A percentile compares a stretch with the other conserved stretches of the same genome.
Evolutionary conservation across 2,329 filamentous ascomycete genomes (phyloP).

Genomic region (Knufia fluminis): DNA sequence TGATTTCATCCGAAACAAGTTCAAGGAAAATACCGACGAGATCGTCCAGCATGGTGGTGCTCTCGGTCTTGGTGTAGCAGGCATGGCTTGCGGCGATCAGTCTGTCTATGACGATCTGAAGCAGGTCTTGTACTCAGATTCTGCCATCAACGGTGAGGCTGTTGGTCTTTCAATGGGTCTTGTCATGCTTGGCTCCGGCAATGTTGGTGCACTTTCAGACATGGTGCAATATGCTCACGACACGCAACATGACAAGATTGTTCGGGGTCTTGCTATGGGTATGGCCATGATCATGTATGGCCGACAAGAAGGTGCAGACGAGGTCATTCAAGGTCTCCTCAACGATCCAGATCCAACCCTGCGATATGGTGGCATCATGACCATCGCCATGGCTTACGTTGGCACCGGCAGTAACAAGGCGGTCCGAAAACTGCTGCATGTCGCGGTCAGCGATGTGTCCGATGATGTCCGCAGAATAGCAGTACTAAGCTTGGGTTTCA

Average conservation of each 20-base stretch:
- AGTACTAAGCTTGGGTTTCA: slow-evolving; percentile 96
- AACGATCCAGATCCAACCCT: slow-evolving; percentile 89
- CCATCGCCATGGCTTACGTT: slow-evolving; percentile 94
- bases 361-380: slow-evolving; percentile 95
- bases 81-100: slow-evolving; percentile 90
- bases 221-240: slow-evolving; percentile 98
- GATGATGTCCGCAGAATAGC: slow-evolving; percentile 93
- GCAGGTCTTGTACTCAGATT: slow-evolving; percentile 81
- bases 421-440: slow-evolving; percentile 87
- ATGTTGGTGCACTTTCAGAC: slow-evolving; percentile 82
- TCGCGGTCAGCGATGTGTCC: slow-evolving; percentile 94
- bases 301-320: slow-evolving; percentile 87
- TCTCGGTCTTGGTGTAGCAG: slow-evolving; percentile 87
- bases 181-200: slow-evolving; percentile 97
- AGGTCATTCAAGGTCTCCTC: slow-evolving; percentile 84
- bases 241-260: slow-evolving; percentile 97
- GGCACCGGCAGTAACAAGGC: slow-evolving; percentile 98
- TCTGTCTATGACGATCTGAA: slow-evolving; percentile 87
- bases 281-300: slow-evolving; percentile 99
- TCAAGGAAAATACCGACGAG: slow-evolving; percentile 50
- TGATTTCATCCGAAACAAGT: slow-evolving; percentile 38
- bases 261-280: slow-evolving; percentile 85
- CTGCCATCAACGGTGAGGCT: slow-evolving; percentile 91
- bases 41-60: slow-evolving; percentile 96
- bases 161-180: slow-evolving; percentile 94